Conservation (phyloP, 78 protist genomes). For the Polysphondylium violaceum region DNA sequence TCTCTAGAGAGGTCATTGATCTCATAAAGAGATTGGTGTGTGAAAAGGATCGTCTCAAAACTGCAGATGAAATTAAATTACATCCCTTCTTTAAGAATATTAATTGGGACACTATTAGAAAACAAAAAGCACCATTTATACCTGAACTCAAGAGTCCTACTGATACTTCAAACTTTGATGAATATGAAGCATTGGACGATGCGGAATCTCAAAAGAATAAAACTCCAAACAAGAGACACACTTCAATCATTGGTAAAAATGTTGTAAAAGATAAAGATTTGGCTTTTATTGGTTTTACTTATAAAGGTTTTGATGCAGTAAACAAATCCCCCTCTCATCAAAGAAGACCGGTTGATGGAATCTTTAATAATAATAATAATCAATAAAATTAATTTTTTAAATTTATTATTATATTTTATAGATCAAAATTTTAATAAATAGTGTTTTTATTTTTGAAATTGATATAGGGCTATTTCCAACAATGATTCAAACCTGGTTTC, state of each 20-base stretch:
- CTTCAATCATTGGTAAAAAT: constrained; percentile 22
- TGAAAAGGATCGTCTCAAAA: constrained; percentile 64
- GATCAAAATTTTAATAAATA: no score
- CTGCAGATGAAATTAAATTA: constrained; percentile 78
- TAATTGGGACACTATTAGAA: constrained; percentile 76
- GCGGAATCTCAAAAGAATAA: neutral
- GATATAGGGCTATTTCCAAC: no score
- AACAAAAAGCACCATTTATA: constrained; percentile 70
- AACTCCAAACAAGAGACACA: constrained; percentile 18
- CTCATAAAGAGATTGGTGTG: constrained; percentile 81
- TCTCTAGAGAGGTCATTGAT: constrained; percentile 80
- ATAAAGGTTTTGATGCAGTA: constrained; percentile 68
- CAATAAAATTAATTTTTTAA: no score
- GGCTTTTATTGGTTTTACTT: constrained; percentile 74
- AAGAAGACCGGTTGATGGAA: constrained; percentile 46
- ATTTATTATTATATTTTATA: no score
- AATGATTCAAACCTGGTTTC: no score
- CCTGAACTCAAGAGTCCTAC: constrained; percentile 73
- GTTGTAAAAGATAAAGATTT: constrained; percentile 63
- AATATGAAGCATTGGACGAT: constrained; percentile 27
- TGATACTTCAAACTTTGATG: constrained; percentile 75
- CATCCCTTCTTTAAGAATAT: constrained; percentile 94
- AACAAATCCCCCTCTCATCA: constrained; percentile 34
- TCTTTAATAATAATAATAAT: constrained; percentile 25
- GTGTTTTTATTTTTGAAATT: no score